Evolutionary conservation across 768 basidiomycete genomes (phyloP).

Genomic region (Leucosporidium scottii): DNA sequence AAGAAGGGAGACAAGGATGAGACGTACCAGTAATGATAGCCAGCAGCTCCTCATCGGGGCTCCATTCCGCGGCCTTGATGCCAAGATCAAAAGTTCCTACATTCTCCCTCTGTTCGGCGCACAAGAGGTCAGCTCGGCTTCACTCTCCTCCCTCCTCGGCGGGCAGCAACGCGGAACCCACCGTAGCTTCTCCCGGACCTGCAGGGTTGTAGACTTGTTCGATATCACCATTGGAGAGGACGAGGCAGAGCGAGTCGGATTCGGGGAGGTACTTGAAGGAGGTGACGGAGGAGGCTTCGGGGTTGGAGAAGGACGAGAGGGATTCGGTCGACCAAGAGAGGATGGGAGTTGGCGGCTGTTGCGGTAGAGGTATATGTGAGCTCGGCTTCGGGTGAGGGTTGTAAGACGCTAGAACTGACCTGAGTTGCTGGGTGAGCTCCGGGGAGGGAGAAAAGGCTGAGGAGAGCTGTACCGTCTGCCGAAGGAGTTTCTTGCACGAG

Average conservation of each 20-base stretch:
- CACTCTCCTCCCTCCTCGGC: no score
- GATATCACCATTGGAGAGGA: constrained; percentile 77
- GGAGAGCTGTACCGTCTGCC: not conserved
- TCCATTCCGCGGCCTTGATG: constrained; percentile 76
- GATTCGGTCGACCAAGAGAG: not conserved
- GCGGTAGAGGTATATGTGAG: not conserved
- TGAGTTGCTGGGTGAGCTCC: no score
- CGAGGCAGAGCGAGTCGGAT: constrained; percentile 56
- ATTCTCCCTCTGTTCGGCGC: constrained; percentile 55
- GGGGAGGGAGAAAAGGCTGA: not conserved
- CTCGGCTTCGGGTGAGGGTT: not conserved
- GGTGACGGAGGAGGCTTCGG: constrained; percentile 43
- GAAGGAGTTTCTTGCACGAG: not conserved
- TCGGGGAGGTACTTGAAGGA: constrained; percentile 67
- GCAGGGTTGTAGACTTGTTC: constrained; percentile 53
- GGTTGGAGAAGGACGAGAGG: not conserved
- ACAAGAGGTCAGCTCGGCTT: not conserved
- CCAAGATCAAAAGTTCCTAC: constrained; percentile 82
- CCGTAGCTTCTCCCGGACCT: constrained; percentile 15
- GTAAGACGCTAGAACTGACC: no score
- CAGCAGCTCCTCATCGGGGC: constrained; percentile 83
- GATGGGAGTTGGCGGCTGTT: not conserved
- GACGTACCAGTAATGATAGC: constrained; percentile 66
- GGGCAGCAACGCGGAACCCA: constrained; percentile 46
- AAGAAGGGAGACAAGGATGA: no score